Base-by-base conservation (phyloP, 139 green algal species). In the Picochlorum sp. region DNA sequence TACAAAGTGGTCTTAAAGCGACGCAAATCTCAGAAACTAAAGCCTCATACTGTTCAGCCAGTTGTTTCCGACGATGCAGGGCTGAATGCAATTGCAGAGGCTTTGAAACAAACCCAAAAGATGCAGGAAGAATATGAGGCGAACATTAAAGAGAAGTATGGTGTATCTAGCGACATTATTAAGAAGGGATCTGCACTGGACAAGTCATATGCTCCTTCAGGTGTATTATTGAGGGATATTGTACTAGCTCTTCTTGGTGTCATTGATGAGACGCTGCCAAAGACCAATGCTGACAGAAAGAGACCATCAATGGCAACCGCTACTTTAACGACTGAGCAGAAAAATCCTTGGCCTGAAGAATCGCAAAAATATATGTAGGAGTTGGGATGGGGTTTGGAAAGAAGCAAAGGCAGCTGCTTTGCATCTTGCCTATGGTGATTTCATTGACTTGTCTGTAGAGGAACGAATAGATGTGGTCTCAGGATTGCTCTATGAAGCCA, bases 161-260 rank as follows among this genome's bases (percentile, higher is more conserved):
- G 57, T 3, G 61, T 77, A n/a, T 28, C 10, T 1, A 6, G 34
- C 20, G 49, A 73, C 13, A 50, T 49, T 1, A 64, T 64, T 5
- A 18, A 47, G 18, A 64, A 57, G 14, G 32, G 71, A 49, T 18
- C 57, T 23, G 60, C 61, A 16, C 37, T 77, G 9, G 75, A 82
- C 55, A 24, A 56, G 7, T 44, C 58, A 14, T 68, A 50, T 16
- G 62, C 47, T 16, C 24, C 72, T 21, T 70, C 61, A 16, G 61
- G 71, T 1, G 47, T 83, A 23, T 57, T 92, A 61, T 71, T 91
- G 71, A 74, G 85, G 3, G 85, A 92, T 60, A 28, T 92, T 30
- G 80, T 87, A 63, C 72, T 63, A 62, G 15, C 24, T 37, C 34
- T 82, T 26, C 66, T 81, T 14, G 78, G 70, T 2, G 55, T 62